Evolutionary conservation across 2,329 filamentous ascomycete genomes (phyloP).

Genomic region (Scopulariopsis brevicaulis): DNA sequence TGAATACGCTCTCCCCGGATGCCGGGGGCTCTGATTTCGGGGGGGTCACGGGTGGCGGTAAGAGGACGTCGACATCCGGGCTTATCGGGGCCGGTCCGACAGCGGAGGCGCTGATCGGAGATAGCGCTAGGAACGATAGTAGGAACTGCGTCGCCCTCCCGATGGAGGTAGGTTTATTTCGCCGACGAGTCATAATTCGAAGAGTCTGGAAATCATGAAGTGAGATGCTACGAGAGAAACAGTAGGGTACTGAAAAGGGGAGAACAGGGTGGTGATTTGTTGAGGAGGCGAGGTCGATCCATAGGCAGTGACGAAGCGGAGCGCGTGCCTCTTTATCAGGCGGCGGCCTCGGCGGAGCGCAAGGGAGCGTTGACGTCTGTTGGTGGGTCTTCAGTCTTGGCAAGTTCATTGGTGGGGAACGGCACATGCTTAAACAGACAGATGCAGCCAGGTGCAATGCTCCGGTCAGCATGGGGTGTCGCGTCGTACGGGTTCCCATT

Average conservation of each 20-base stretch:
- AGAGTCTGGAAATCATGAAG: not conserved
- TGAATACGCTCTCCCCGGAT: conserved; percentile 48
- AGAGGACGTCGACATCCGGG: conserved; percentile 29
- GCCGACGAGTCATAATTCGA: conserved; percentile 1
- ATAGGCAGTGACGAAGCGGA: conserved; percentile 1
- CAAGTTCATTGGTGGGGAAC: not conserved
- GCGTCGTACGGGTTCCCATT: not conserved
- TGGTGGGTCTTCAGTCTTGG: not conserved
- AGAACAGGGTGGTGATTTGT: not conserved
- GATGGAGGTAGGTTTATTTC: conserved; percentile 36
- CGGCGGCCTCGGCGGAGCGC: not conserved
- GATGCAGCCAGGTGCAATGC: not conserved
- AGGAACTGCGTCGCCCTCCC: conserved; percentile 52
- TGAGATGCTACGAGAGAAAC: not conserved
- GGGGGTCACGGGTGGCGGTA: conserved; percentile 26
- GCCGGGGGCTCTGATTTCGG: conserved; percentile 25
- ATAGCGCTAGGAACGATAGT: conserved; percentile 55
- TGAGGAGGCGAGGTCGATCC: conserved; percentile 1
- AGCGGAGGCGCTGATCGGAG: conserved; percentile 27
- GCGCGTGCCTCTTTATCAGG: conserved; percentile 4
- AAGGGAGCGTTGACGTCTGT: conserved; percentile 3
- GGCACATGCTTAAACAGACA: not conserved
- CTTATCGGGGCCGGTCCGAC: conserved; percentile 15
- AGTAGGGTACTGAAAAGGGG: not conserved
- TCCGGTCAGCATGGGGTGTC: not conserved